Base-by-base conservation (phyloP, 1,284 basidiomycete genomes). In the Boletus coffeatus region DNA sequence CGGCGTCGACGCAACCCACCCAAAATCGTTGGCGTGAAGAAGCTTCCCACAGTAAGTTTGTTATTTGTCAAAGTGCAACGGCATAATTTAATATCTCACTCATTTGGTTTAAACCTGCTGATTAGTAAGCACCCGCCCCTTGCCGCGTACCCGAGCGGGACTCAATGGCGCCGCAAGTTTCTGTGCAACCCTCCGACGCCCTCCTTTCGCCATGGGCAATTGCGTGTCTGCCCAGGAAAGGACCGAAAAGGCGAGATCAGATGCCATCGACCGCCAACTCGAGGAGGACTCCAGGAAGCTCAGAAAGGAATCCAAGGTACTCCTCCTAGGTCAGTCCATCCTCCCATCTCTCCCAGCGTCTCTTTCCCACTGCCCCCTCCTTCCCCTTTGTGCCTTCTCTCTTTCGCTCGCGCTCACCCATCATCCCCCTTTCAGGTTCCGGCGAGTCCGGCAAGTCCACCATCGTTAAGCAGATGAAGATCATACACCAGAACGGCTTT, bases 391-490 rank as follows among this genome's bases (percentile, higher is more conserved):
- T 16, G 11, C 46, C 14, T 37, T 18, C 4, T 61, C 57, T 21
- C 2, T 2, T 37, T 13, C 36, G 11, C 11, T 37, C 5, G 36
- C 5, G 14, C 21, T 32, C 8, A 16, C 21, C 29, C 9, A 1
- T 53, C 52, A 2, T 34, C 7, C 29, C 9, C 37, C 18, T 43
- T 43, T 9, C 59, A 85, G 83, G 83, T 59, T 83, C 84, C n/a
- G 80, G 83, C 61, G 83, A 84, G 80, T 96, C 93, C 1, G 96
- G 96, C 39, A 98, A 98, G 79, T 92, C 88, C 5, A 98, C 96
- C 0, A 94, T 98, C 67, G 94, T 98, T 57, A 98, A 98, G 78
- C 96, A 98, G 78, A 98, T 98, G 96, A 98, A 97, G 83, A 98
- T 98, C 67, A 96, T 98, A 65, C 94, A 98, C 76, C 94, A 98